phyloP scores from a whole-genome alignment of 176 grass and related monocot species.

The Triticum timopheevii region DNA sequence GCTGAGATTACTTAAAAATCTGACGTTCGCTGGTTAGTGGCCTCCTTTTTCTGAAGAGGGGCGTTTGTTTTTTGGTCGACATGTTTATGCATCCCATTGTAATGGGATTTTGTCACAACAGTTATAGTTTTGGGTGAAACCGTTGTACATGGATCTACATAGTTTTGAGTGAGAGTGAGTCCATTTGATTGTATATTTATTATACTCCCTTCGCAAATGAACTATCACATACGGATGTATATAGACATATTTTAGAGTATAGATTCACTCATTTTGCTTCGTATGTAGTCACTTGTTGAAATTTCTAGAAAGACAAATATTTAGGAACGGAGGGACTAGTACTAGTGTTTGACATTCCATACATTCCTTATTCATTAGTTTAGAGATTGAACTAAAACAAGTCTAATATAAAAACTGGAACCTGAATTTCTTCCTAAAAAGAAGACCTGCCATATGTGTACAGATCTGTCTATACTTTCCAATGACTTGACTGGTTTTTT shows the following conservation, averaged over 20 bases:
- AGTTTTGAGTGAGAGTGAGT: neutral
- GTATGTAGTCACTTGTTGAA: too few species aligned
- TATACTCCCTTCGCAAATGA: too few species aligned
- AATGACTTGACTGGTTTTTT: slow-evolving; percentile 10
- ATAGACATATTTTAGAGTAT: too few species aligned
- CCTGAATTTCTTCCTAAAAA: slow-evolving; percentile 14
- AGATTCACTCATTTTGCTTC: too few species aligned
- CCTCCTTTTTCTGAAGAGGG: neutral
- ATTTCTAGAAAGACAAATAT: too few species aligned
- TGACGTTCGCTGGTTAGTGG: too few species aligned
- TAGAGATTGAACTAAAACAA: neutral
- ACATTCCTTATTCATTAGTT: neutral
- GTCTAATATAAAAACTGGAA: neutral
- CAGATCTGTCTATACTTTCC: neutral
- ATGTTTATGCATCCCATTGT: slow-evolving; percentile 8
- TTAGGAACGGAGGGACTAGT: too few species aligned
- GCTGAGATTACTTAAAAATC: too few species aligned
- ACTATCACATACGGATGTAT: too few species aligned
- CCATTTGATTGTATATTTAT: neutral
- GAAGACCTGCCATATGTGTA: neutral
- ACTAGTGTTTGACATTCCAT: neutral
- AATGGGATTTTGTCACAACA: neutral
- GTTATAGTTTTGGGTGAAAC: neutral
- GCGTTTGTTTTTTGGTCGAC: neutral
- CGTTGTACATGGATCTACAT: neutral